phyloP scores from a whole-genome alignment of 177 flowering plant genomes.

The Vitis hybrid region DNA sequence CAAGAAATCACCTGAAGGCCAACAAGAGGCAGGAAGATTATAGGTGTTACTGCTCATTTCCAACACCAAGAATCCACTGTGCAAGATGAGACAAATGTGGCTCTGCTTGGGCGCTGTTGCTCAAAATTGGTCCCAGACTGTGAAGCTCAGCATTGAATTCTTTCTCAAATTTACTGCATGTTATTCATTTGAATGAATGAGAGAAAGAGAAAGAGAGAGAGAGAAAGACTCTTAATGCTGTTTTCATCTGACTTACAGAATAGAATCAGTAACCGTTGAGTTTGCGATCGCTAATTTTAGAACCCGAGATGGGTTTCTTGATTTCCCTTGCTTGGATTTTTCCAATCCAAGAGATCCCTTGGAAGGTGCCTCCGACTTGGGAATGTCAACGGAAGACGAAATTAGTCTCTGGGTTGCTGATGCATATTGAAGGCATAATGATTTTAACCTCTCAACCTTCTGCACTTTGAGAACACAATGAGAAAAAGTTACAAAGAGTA shows the following conservation, averaged over 20 bases:
- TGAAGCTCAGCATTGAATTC: slow-evolving; percentile 83
- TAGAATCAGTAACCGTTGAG: slow-evolving; percentile 57
- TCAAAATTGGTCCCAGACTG: slow-evolving; percentile 78
- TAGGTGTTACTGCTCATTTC: slow-evolving; percentile 43
- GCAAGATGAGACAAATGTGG: slow-evolving; percentile 95
- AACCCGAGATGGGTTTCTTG: slow-evolving; percentile 35
- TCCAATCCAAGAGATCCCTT: slow-evolving; percentile 25
- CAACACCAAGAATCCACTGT: slow-evolving; percentile 82
- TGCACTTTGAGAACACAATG: slow-evolving; percentile 30
- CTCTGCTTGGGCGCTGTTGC: slow-evolving; percentile 83
- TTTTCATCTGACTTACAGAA: slow-evolving; percentile 53
- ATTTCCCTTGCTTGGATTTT: slow-evolving; percentile 43
- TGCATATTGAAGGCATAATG: slow-evolving; percentile 87
- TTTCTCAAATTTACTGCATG: slow-evolving; percentile 83
- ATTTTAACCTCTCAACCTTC: slow-evolving; percentile 89
- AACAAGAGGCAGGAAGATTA: too few relatives aligned
- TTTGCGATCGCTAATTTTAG: slow-evolving; percentile 38
- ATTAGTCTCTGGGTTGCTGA: slow-evolving; percentile 85
- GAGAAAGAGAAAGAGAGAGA: slow-evolving; percentile 1
- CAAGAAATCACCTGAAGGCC: too few relatives aligned
- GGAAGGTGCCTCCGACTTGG: slow-evolving; percentile 31
- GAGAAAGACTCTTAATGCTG: too few relatives aligned
- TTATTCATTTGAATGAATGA: background rate
- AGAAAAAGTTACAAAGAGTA: background rate
- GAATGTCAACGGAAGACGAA: slow-evolving; percentile 62